A percentile compares a stretch with the other conserved stretches of the same genome.
These are phyloP conservation scores for Phyllosticta citribraziliensis DNA, from an alignment of 2,329 filamentous ascomycete genomes.

Conservation along the genomic window DNA sequence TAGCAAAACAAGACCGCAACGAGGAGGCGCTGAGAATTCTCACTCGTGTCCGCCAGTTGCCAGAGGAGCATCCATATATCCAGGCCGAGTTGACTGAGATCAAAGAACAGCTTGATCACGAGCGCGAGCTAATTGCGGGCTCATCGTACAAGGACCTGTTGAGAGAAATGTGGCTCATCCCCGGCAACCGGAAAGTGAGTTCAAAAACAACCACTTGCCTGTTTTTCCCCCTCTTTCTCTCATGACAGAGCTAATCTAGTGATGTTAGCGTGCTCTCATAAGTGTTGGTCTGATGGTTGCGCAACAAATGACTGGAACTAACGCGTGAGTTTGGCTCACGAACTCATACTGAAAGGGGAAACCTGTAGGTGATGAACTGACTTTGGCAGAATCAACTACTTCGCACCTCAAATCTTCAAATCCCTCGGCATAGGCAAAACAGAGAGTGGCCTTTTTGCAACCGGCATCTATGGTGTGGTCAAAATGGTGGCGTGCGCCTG, in stretches of 20 bases:
- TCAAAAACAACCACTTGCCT: neutral
- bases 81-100: conserved; percentile 28
- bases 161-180: conserved; percentile 36
- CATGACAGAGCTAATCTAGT: neutral
- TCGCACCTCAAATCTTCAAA: conserved; percentile 59
- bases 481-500: conserved; percentile 55
- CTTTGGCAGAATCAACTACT: conserved; percentile 42
- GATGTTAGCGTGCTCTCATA: conserved; percentile 49
- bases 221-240: neutral
- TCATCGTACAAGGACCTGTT: conserved; percentile 32
- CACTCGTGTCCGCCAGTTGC: conserved; percentile 46
- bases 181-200: conserved; percentile 34
- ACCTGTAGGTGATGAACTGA: neutral
- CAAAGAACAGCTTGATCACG: conserved; percentile 36
- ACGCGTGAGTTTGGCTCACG: conserved; percentile 4
- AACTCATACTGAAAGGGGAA: conserved; percentile 1
- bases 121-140: conserved; percentile 48
- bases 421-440: conserved; percentile 52
- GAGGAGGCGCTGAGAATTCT: conserved; percentile 52
- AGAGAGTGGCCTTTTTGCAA: conserved; percentile 56
- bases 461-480: conserved; percentile 63
- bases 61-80: conserved; percentile 26
- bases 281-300: conserved; percentile 56
- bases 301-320: conserved; percentile 56
- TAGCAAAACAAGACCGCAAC: conserved; percentile 59